Evolutionary conservation across 768 basidiomycete species (phyloP), one percentile per base, ranked within the genome.

Genomic region (Suillus subalutaceus): DNA sequence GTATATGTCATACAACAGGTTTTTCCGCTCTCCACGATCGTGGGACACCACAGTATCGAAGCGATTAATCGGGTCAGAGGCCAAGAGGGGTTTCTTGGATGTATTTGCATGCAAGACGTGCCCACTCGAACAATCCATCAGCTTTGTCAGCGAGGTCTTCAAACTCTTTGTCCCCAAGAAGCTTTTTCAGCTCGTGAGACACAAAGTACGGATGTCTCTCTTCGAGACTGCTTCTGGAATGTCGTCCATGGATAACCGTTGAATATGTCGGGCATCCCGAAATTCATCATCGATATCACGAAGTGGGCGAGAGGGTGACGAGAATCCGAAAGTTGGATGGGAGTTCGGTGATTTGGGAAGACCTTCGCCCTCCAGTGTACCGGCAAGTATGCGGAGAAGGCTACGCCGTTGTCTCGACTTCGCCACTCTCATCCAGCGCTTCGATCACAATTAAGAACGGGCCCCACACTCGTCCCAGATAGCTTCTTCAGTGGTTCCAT

Each of bases 361-460:
- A 7, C 16, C 52, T 16, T 18, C 0, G 15, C 9, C 16, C 52
- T 30, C 3, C 4, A 53, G 30, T 58, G 12, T 56, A 3, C 56
- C 41, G 1, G 65, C 30, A 38, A 78, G 23, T 38, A 69, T 56
- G 10, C 46, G 32, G 9, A 81, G 70, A 44, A 80, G 67, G 1
- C 56, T 32, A 12, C 63, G 61, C n/a, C 73, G 73, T 50, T n/a
- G 43, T 48, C 10, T 59, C 18, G 4, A 12, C 26, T 7, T 8
- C 52, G 20, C 64, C 66, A 30, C 68, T 69, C 55, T 68, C 70
- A 23, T 72, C 70, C 23, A 74, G 40, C 1, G 65, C 75, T 57
- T 77, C 76, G 16, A 75, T 71, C 35, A 77, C 65, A 8, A 74
- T 64, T 5, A 74, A 56, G 32, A n/a, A 76, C 66, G 26, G 72